Evolutionary conservation across 345 rosid genomes (phyloP).

Genomic region (Eucalyptus caleyi): DNA sequence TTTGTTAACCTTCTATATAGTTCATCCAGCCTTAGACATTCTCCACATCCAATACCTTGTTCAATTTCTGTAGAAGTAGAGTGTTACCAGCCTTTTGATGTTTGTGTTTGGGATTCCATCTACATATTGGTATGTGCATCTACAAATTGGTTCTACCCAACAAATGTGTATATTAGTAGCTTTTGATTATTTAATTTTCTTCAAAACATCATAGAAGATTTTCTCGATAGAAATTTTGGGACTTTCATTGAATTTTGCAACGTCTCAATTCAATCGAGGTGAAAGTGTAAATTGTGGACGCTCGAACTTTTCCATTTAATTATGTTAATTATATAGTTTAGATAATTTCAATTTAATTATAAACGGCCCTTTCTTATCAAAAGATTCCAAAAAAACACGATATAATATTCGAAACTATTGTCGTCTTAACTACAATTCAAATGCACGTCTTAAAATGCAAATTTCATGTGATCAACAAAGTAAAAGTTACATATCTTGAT

Average conservation of each 20-base stretch:
- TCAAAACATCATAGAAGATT: background rate
- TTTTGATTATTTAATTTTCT: background rate
- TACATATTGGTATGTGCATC: background rate
- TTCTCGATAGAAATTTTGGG: background rate
- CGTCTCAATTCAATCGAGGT: too few species aligned
- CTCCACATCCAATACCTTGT: background rate
- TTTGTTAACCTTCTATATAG: background rate
- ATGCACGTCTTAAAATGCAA: background rate
- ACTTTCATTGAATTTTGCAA: background rate
- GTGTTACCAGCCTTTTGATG: rapidly evolving
- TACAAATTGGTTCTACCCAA: background rate
- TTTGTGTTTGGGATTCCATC: background rate
- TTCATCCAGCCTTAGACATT: background rate
- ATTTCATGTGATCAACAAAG: background rate
- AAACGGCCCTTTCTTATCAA: background rate
- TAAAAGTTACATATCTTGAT: background rate
- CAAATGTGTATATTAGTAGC: background rate
- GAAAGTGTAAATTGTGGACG: too few species aligned
- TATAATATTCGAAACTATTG: background rate
- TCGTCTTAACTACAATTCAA: background rate
- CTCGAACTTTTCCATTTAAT: too few species aligned
- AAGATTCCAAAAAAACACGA: background rate
- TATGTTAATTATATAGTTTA: background rate
- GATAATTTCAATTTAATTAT: background rate
- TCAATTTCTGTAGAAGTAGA: background rate